These are phyloP conservation scores for Hypoxylon crocopeplum DNA, from an alignment of 495 filamentous ascomycete species.

Conservation along the genomic window DNA sequence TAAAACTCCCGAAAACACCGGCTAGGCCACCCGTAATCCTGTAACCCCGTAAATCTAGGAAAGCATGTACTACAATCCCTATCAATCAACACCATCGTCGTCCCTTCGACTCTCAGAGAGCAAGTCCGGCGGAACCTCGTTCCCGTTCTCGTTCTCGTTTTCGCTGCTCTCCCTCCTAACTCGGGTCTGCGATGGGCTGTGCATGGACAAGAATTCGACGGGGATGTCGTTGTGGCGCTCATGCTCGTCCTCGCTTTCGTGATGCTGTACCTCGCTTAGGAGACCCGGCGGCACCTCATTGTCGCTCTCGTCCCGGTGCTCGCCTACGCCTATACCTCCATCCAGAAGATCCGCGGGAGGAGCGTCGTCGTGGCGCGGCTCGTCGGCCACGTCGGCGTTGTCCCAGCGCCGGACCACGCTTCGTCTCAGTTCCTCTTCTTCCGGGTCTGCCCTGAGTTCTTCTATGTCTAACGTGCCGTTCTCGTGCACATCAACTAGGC, in stretches of 20 bases:
- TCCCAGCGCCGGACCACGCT: constrained; percentile 41
- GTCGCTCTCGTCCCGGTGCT: constrained; percentile 35
- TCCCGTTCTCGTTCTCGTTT: constrained; percentile 52
- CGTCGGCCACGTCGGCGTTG: constrained; percentile 18
- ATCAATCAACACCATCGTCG: constrained; percentile 20
- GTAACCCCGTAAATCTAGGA: no score
- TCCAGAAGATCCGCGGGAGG: constrained; percentile 26
- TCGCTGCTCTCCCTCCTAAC: constrained; percentile 39
- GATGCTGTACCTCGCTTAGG: constrained; percentile 27
- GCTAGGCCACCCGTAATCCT: no score
- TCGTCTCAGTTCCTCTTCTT: constrained; percentile 31
- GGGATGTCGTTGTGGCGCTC: constrained; percentile 50
- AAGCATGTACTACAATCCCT: no score
- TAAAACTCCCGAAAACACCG: not conserved
- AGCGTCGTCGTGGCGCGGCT: not conserved
- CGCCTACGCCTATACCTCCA: no score
- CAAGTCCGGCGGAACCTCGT: constrained; percentile 51
- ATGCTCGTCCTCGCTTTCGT: constrained; percentile 40
- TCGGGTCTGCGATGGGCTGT: constrained; percentile 28
- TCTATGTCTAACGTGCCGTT: not conserved
- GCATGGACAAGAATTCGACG: constrained; percentile 49
- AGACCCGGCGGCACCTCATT: constrained; percentile 49
- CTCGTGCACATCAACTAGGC: constrained; percentile 22
- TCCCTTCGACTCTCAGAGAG: constrained; percentile 39
- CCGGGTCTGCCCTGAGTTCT: not conserved